These are phyloP conservation scores for Auriscalpium vulgare DNA, from an alignment of 768 basidiomycete species.

Conservation along the genomic window DNA sequence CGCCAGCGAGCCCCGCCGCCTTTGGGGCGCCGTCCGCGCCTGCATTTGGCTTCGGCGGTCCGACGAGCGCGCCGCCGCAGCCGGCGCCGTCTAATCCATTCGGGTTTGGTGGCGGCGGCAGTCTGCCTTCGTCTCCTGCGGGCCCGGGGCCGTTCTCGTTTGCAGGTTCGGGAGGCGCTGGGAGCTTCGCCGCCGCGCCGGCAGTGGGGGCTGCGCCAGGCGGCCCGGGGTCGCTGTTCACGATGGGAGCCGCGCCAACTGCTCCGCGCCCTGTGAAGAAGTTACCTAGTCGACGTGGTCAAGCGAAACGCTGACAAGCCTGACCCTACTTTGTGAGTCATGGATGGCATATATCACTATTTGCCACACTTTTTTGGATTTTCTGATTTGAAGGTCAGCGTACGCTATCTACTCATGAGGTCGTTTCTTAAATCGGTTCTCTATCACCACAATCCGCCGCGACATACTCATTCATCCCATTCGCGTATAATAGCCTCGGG, in stretches of 20 bases:
- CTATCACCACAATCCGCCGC: no score
- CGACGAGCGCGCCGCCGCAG: conserved; percentile 23
- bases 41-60: conserved; percentile 21
- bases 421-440: no score
- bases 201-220: conserved; percentile 6
- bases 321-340: no score
- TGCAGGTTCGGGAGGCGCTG: conserved; percentile 9
- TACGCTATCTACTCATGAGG: no score
- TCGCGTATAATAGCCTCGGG: not conserved
- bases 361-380: no score
- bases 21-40: conserved; percentile 5
- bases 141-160: conserved; percentile 21
- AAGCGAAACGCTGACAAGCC: conserved; percentile 4
- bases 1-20: conserved; percentile 16
- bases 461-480: no score
- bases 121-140: conserved; percentile 26
- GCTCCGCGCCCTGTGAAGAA: conserved; percentile 22
- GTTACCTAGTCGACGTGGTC: conserved; percentile 25
- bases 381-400: no score
- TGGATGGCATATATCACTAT: no score
- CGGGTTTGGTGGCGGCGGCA: conserved; percentile 19
- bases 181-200: conserved; percentile 12
- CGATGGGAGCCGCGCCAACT: conserved; percentile 22
- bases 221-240: conserved; percentile 17
- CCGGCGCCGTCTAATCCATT: conserved; percentile 24